Percentiles rank a stretch among this genome's conserved stretches.
phyloP scores from a whole-genome alignment of 2,329 filamentous ascomycete genomes.

The Colletotrichum salicis region DNA sequence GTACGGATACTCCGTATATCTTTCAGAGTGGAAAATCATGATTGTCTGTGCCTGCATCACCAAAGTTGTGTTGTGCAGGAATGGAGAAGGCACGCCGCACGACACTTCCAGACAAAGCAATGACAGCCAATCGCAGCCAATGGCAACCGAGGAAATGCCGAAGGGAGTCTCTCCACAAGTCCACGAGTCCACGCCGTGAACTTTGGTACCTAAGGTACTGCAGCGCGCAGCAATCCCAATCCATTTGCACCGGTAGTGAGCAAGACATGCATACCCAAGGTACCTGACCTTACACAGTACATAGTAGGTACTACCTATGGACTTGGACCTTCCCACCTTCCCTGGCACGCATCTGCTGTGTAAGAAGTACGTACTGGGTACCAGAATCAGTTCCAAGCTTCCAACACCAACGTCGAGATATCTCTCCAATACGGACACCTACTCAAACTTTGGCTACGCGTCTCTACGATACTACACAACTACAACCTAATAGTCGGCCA shows the following conservation, averaged over 20 bases:
- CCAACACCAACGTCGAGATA: too few species aligned
- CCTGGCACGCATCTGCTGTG: too few species aligned
- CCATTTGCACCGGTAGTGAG: not conserved
- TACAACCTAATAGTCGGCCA: too few species aligned
- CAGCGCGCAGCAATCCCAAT: constrained; percentile 19
- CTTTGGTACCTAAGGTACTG: not conserved
- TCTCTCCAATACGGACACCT: too few species aligned
- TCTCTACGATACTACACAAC: too few species aligned
- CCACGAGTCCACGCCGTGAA: not conserved
- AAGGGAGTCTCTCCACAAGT: constrained; percentile 5
- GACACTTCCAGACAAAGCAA: not conserved
- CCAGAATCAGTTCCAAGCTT: too few species aligned
- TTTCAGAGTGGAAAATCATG: not conserved
- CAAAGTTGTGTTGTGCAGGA: constrained; percentile 33
- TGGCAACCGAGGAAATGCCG: constrained; percentile 5
- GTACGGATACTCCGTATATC: too few species aligned
- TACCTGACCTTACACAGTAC: not conserved
- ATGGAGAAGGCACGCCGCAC: constrained; percentile 4
- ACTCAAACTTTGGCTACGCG: too few species aligned
- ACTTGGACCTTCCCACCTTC: not conserved
- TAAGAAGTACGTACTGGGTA: too few species aligned
- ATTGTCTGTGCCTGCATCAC: constrained; percentile 15
- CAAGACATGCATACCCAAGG: not conserved
- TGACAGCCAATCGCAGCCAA: constrained; percentile 20
- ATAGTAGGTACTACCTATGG: too few species aligned